These are phyloP conservation scores for Suhomyces sp. DNA, from an alignment of 805 yeast species.

Conservation along the genomic window DNA sequence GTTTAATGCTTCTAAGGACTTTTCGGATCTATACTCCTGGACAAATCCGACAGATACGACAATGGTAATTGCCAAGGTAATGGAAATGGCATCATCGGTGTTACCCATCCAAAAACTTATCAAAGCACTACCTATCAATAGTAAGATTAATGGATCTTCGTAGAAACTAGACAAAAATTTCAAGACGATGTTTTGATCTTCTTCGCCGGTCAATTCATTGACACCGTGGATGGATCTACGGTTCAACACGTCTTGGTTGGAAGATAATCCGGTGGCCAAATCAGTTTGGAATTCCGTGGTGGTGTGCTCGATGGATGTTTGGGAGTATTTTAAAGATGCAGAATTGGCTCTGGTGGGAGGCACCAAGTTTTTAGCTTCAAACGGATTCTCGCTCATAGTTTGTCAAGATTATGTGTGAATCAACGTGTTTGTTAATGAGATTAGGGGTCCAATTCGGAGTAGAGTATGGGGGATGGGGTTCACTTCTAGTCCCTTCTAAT, in stretches of 20 bases:
- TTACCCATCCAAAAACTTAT: constrained; percentile 93
- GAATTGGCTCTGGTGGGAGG: constrained; percentile 29
- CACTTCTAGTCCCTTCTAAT: too few species aligned
- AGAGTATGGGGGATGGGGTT: too few species aligned
- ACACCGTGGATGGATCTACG: constrained; percentile 76
- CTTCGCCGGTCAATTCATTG: constrained; percentile 76
- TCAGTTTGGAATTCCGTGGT: constrained; percentile 63
- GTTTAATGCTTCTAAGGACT: constrained; percentile 88
- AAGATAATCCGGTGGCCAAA: constrained; percentile 55
- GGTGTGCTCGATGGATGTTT: constrained; percentile 65
- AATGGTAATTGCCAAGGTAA: constrained; percentile 85
- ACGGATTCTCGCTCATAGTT: constrained; percentile 48
- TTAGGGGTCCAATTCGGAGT: too few species aligned
- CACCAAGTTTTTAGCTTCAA: constrained; percentile 20
- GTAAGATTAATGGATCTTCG: constrained; percentile 85
- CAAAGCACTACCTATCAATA: constrained; percentile 86
- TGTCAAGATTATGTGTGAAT: too few species aligned
- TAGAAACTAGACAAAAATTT: constrained; percentile 80
- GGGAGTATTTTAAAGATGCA: constrained; percentile 67
- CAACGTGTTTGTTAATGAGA: too few species aligned
- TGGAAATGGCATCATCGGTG: constrained; percentile 91
- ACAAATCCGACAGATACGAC: constrained; percentile 97
- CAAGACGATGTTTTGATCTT: constrained; percentile 68
- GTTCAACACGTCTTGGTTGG: constrained; percentile 66
- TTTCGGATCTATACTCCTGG: constrained; percentile 94